Evolutionary conservation across 192 early-diverging fungal species (phyloP).

Genomic region (Coemansia sp.): DNA sequence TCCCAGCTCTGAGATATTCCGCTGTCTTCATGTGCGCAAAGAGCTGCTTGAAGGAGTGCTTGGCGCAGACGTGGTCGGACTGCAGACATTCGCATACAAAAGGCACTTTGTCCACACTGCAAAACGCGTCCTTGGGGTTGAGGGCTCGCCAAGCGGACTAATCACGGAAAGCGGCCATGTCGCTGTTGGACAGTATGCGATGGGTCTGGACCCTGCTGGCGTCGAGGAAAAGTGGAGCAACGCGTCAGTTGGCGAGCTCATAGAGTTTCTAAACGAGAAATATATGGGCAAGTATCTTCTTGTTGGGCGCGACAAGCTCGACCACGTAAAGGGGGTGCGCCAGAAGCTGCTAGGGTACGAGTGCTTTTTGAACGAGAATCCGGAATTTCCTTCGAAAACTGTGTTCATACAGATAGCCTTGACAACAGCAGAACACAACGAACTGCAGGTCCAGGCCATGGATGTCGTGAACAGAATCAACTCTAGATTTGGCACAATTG

Average conservation of each 20-base stretch:
- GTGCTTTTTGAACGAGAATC: slow-evolving; percentile 79
- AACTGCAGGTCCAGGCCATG: slow-evolving; percentile 79
- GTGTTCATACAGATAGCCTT: slow-evolving; percentile 94
- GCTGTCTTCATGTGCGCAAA: slow-evolving; percentile 83
- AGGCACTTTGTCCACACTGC: slow-evolving; percentile 89
- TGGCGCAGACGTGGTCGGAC: slow-evolving; percentile 86
- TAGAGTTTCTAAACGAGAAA: slow-evolving; percentile 75
- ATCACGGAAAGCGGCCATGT: slow-evolving; percentile 78
- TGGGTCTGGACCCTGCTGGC: slow-evolving; percentile 84
- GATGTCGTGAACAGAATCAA: slow-evolving; percentile 94
- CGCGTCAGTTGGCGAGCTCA: slow-evolving; percentile 73
- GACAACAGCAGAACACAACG: slow-evolving; percentile 90
- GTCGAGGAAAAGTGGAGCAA: slow-evolving; percentile 73
- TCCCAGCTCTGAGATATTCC: slow-evolving; percentile 93
- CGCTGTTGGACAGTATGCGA: slow-evolving; percentile 90
- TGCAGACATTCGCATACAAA: slow-evolving; percentile 91
- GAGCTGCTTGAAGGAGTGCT: slow-evolving; percentile 91
- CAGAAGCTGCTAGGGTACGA: slow-evolving; percentile 96
- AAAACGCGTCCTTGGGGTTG: slow-evolving; percentile 84
- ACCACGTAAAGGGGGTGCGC: slow-evolving; percentile 93
- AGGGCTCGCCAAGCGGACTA: slow-evolving; percentile 84
- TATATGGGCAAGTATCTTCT: slow-evolving; percentile 93
- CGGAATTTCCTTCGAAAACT: slow-evolving; percentile 90
- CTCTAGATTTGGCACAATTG: slow-evolving; percentile 86
- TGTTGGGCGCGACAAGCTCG: slow-evolving; percentile 94